These are phyloP conservation scores for Nicotiana tomentosiformis DNA, from an alignment of 257 asterid species.

Conservation along the genomic window DNA sequence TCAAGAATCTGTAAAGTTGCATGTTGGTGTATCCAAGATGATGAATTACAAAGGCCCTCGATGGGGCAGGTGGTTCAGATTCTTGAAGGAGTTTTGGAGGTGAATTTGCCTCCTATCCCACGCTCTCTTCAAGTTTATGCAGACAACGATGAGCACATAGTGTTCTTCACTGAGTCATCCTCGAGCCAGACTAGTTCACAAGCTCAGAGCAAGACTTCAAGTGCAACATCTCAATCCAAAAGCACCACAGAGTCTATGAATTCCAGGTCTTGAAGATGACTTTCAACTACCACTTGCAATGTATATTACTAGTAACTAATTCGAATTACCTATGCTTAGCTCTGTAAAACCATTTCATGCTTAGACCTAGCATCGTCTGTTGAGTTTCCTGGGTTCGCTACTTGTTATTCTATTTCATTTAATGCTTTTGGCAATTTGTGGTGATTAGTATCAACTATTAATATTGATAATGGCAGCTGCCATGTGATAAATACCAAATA, in stretches of 20 bases:
- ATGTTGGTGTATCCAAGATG: slow-evolving; percentile 52
- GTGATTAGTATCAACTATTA: neutral
- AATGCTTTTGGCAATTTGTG: neutral
- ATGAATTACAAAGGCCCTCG: slow-evolving; percentile 36
- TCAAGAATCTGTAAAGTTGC: slow-evolving; percentile 34
- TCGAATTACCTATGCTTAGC: neutral
- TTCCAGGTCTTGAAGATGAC: neutral
- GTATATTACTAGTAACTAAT: neutral
- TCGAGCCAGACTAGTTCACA: slow-evolving; percentile 38
- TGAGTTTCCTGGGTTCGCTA: neutral
- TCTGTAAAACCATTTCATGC: neutral
- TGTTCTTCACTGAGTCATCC: slow-evolving; percentile 71
- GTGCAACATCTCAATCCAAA: slow-evolving; percentile 27
- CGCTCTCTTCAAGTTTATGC: slow-evolving; percentile 43
- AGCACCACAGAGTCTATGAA: slow-evolving; percentile 16
- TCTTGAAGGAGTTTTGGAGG: slow-evolving; percentile 45
- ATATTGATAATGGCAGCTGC: neutral
- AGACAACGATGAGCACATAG: slow-evolving; percentile 36
- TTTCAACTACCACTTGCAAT: neutral
- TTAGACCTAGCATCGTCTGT: neutral
- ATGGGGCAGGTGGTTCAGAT: slow-evolving; percentile 44
- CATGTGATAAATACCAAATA: neutral
- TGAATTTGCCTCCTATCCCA: slow-evolving; percentile 38
- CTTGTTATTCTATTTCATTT: neutral
- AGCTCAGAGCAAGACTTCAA: slow-evolving; percentile 34